Base-by-base conservation (phyloP, 2,329 filamentous ascomycete genomes). In the Alternaria metachromatica region DNA sequence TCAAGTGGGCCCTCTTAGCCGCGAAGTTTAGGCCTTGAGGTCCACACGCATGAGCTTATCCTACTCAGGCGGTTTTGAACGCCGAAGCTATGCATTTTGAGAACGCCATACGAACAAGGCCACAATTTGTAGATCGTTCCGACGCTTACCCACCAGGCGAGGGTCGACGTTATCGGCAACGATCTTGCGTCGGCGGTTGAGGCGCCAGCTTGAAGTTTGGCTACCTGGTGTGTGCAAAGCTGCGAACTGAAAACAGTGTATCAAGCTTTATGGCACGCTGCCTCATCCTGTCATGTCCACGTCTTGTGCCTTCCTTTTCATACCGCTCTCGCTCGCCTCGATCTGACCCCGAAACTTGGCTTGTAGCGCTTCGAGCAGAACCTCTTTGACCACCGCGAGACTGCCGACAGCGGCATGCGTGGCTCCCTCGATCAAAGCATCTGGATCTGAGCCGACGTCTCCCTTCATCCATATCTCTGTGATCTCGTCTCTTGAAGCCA, bases 391-490 rank as follows among this genome's bases (percentile, higher is more conserved):
- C 44, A 91, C 88, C 3, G 84, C 81, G 63, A 89, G 82, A 33
- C 86, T 84, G 44, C 87, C 85, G 18, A 85, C 79, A 46, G 89
- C 88, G 33, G 89, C 88, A 74, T 87, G 86, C 28, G 90, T 87
- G 55, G 89, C 89, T 64, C 85, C 85, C 71, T 91, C 88, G 30
- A 90, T 83, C 55, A 92, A 78, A 18, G 83, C 78, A 62, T 89
- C 87, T 46, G 81, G 81, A 58, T 77, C 79, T 57, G 72, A 73
- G 54, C 81, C 83, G 68, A 78, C 80, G 75, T 90, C 85, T 18
- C 96, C 95, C 82, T 94, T 97, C 75, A 96, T 88, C 96, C 96
- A 99, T 18, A 98, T 81, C 76, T 97, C 94, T 9, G 95, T 97
- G 55, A 98, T 89, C 80, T 99, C 96, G 71, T 98, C 95, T 66